These are phyloP conservation scores for Naganishia randhawae DNA, from an alignment of 768 basidiomycete species.

Conservation along the genomic window DNA sequence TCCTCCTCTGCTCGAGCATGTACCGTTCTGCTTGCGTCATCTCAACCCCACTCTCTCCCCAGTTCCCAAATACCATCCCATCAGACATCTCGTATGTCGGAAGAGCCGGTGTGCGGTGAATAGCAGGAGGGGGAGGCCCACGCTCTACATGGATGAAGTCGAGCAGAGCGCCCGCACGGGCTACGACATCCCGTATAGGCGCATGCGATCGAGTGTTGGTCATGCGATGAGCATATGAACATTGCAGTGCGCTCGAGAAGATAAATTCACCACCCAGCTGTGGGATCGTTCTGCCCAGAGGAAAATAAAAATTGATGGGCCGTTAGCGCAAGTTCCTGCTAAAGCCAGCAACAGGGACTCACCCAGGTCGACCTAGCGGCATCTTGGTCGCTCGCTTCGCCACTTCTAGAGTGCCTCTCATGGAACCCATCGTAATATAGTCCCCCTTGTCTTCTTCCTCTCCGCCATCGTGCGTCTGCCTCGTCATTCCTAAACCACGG, in stretches of 20 bases:
- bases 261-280: constrained; percentile 91
- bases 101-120: constrained; percentile 33
- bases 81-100: constrained; percentile 18
- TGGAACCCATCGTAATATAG: constrained; percentile 65
- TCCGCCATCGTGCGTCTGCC: constrained; percentile 55
- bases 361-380: constrained; percentile 61
- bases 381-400: constrained; percentile 57
- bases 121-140: constrained; percentile 39
- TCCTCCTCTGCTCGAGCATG: constrained; percentile 12
- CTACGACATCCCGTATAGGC: constrained; percentile 66
- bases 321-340: background rate
- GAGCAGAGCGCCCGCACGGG: constrained; percentile 57
- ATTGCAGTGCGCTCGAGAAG: constrained; percentile 60
- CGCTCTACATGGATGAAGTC: constrained; percentile 47
- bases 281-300: constrained; percentile 48
- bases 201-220: constrained; percentile 68
- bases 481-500: constrained; percentile 69
- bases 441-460: constrained; percentile 55
- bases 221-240: constrained; percentile 81
- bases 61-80: constrained; percentile 22
- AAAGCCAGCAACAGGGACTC: constrained; percentile 1
- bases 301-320: background rate
- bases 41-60: constrained; percentile 10
- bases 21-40: background rate
- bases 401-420: constrained; percentile 71